A percentile compares a stretch with the other conserved stretches of the same genome.
Evolutionary conservation across 495 filamentous ascomycete species (phyloP).

Genomic region (Hyaloscypha bicolor): DNA sequence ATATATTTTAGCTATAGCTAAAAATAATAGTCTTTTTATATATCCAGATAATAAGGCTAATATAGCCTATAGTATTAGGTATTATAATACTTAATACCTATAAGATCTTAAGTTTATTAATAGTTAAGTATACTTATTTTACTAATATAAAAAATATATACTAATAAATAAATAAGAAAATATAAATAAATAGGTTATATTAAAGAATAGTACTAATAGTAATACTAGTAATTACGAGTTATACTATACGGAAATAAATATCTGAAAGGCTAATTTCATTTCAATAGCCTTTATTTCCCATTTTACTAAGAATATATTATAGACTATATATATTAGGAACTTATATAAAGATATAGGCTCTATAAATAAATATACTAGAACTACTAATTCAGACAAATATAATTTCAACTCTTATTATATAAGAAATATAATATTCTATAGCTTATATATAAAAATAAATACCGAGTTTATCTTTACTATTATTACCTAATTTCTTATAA

Average conservation of each 20-base stretch:
- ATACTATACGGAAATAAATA: conserved; percentile 71
- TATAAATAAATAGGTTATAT: conserved; percentile 53
- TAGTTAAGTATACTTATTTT: conserved; percentile 44
- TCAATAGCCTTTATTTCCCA: conserved; percentile 14
- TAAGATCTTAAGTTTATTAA: conserved; percentile 44
- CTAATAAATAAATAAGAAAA: conserved; percentile 47
- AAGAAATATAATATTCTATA: conserved; percentile 62
- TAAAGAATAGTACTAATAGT: conserved; percentile 49
- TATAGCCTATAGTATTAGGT: too few species aligned
- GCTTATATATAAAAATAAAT: conserved; percentile 57
- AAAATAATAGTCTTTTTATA: too few species aligned
- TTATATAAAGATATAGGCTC: conserved; percentile 37
- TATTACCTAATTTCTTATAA: conserved; percentile 70
- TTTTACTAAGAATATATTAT: background rate
- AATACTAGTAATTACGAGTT: conserved; percentile 59
- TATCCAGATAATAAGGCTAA: too few species aligned
- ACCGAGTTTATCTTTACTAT: conserved; percentile 63
- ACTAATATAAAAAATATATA: conserved; percentile 43
- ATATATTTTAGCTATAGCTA: too few species aligned
- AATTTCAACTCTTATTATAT: conserved; percentile 71
- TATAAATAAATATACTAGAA: conserved; percentile 44
- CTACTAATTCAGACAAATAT: conserved; percentile 76
- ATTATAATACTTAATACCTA: too few species aligned
- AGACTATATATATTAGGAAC: conserved; percentile 19
- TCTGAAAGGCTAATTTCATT: conserved; percentile 36